Percentiles rank a stretch among this genome's conserved stretches.
These are phyloP conservation scores for Ascochyta koolunga DNA, from an alignment of 2,329 filamentous ascomycete species.

Conservation along the genomic window DNA sequence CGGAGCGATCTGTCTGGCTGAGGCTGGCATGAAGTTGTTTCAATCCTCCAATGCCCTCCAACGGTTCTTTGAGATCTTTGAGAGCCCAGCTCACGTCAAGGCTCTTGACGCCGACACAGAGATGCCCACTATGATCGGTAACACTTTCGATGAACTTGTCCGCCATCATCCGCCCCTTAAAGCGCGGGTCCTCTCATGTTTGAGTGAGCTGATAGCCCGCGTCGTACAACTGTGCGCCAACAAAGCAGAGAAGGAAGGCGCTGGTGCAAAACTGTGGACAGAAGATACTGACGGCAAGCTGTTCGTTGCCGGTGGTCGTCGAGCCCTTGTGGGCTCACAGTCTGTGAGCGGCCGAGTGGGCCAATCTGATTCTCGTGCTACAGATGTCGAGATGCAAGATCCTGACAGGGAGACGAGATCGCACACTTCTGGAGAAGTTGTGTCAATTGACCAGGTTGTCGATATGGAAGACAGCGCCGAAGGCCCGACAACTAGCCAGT, in stretches of 20 bases:
- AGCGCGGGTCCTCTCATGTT: slow-evolving; percentile 78
- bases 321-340: slow-evolving; percentile 48
- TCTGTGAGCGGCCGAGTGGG: slow-evolving; percentile 42
- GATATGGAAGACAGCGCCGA: slow-evolving; percentile 58
- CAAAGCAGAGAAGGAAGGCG: slow-evolving; percentile 71
- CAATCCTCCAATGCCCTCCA: slow-evolving; percentile 81
- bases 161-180: slow-evolving; percentile 89
- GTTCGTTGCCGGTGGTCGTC: slow-evolving; percentile 63
- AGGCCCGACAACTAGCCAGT: slow-evolving; percentile 65
- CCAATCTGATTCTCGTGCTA: slow-evolving; percentile 17
- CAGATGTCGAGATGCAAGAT: slow-evolving; percentile 71
- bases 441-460: slow-evolving; percentile 48
- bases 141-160: slow-evolving; percentile 90
- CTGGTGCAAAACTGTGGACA: slow-evolving; percentile 80
- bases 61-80: slow-evolving; percentile 94
- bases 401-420: slow-evolving; percentile 26
- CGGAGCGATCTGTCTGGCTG: slow-evolving; percentile 92
- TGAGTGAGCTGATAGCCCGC: slow-evolving; percentile 85
- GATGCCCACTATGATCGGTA: slow-evolving; percentile 75
- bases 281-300: slow-evolving; percentile 64
- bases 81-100: slow-evolving; percentile 86
- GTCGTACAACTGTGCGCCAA: slow-evolving; percentile 75
- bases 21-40: slow-evolving; percentile 85
- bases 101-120: slow-evolving; percentile 78
- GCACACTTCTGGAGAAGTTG: slow-evolving; percentile 24